Evolutionary conservation across 2,329 filamentous ascomycete genomes (phyloP).

Genomic region (Capronia americana): DNA sequence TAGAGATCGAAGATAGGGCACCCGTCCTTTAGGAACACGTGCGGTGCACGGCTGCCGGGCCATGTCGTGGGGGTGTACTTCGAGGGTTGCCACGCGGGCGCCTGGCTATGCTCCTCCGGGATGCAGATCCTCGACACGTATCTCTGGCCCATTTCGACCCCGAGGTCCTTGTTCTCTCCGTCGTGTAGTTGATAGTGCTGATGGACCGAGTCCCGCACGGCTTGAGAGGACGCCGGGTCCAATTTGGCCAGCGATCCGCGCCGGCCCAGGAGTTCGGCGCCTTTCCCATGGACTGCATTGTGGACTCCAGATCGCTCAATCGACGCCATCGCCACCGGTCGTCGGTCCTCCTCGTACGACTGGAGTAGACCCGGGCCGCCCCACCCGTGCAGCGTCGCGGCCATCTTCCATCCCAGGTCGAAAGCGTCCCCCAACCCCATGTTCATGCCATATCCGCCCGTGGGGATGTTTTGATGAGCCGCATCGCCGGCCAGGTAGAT

Average conservation of each 20-base stretch:
- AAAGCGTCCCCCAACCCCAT: slow-evolving; percentile 46
- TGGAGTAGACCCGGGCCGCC: too few relatives aligned
- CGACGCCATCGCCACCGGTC: slow-evolving; percentile 41
- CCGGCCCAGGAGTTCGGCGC: too few relatives aligned
- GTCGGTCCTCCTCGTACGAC: slow-evolving; percentile 43
- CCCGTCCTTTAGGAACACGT: slow-evolving; percentile 43
- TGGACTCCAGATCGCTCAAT: slow-evolving; percentile 39
- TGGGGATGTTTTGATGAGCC: slow-evolving; percentile 46
- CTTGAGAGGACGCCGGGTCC: too few relatives aligned
- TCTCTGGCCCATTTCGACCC: slow-evolving; percentile 39
- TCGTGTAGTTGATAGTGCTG: slow-evolving; percentile 18
- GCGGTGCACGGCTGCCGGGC: slow-evolving; percentile 43
- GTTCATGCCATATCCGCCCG: slow-evolving; percentile 50
- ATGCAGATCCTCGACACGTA: slow-evolving; percentile 35
- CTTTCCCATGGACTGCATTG: slow-evolving; percentile 12
- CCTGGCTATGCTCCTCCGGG: too few relatives aligned
- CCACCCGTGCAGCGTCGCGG: too few relatives aligned
- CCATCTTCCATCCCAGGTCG: too few relatives aligned
- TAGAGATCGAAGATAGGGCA: slow-evolving; percentile 42
- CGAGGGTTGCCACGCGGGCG: too few relatives aligned
- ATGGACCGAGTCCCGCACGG: neutral
- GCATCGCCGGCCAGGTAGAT: slow-evolving; percentile 45
- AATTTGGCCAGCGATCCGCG: too few relatives aligned
- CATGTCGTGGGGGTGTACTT: slow-evolving; percentile 42
- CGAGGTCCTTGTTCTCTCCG: slow-evolving; percentile 30